Conservation (phyloP, 805 yeast genomes). For the Hanseniaspora nectarophila region DNA sequence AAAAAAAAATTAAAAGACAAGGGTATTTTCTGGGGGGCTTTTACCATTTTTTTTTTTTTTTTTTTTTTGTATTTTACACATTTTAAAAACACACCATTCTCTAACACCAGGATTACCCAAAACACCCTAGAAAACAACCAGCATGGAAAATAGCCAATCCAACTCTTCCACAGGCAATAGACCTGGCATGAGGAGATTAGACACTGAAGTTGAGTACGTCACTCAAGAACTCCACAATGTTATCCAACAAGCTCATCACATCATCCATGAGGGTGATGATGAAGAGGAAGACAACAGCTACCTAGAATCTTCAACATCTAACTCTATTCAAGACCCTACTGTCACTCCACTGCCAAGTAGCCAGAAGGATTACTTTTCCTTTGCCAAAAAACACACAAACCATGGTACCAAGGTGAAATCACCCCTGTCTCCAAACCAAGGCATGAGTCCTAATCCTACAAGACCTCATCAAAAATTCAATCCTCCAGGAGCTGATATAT, state of each 20-base stretch:
- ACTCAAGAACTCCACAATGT: constrained; percentile 13
- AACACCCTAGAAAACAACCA: not conserved
- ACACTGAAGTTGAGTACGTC: constrained; percentile 14
- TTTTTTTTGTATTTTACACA: too few relatives aligned
- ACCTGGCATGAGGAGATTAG: constrained; percentile 8
- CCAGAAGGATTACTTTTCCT: constrained; percentile 8
- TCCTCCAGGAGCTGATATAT: constrained; percentile 6
- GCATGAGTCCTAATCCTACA: not conserved
- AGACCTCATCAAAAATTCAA: constrained; percentile 11
- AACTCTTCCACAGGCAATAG: not conserved
- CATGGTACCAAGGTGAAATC: not conserved
- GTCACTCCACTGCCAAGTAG: constrained; percentile 3
- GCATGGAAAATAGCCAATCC: not conserved
- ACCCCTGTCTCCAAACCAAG: not conserved
- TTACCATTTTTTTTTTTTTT: too few relatives aligned
- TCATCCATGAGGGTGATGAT: constrained; percentile 3
- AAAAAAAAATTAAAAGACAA: too few relatives aligned
- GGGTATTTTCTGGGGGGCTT: too few relatives aligned
- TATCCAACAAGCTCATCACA: constrained; percentile 6
- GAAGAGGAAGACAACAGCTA: constrained; percentile 1
- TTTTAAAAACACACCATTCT: too few relatives aligned
- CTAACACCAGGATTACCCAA: too few relatives aligned
- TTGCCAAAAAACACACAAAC: not conserved
- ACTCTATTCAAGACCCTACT: not conserved
- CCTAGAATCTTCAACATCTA: not conserved